Base-by-base conservation (phyloP, 2,329 filamentous ascomycete species). In the Volutella citrinella region DNA sequence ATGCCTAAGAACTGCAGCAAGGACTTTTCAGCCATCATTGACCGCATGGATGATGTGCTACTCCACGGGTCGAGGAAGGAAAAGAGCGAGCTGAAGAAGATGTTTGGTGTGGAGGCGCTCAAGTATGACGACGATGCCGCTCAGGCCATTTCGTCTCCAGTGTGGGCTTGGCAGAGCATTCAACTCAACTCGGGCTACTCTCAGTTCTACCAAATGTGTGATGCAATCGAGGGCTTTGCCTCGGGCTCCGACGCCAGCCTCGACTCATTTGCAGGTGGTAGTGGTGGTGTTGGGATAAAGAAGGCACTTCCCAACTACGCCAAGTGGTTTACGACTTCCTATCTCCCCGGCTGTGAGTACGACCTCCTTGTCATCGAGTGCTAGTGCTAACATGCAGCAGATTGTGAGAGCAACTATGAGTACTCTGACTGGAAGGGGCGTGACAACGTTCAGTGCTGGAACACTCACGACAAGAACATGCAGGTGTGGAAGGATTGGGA, bases 1-100 rank as follows among this genome's bases (percentile, higher is more conserved):
- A 62, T 63, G 2, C 70, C 72, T 56, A 54, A 67, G 4, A 74
- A 76, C 31, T 91, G 86, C 55, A 72, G 87, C 29, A 59, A 66
- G 3, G 71, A 74, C 7, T 79, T 80, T 2, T 76, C 81, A 49
- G 76, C 63, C 39, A 51, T 74, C 19, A 68, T 68, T 11, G 54
- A 69, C 29, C 52, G 69, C 13, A 54, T 74, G 7, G 72, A 76
- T 53, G 63, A 64, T 30, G 66, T 74, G 31, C 60, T 76, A 9
- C 58, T 65, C 18, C 53, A 58, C 29, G 57, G 63, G 38, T 34
- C 31, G 10, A 25, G 33, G 4, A 49, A 57, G 19, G 52, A 49
- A 21, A 55, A 55, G 32, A 42, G 54, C 5, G 55, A 76, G 18
- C 80, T 69, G n/a, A 59, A 61, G 34, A 45, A 58, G 13, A 48